Percentiles rank a stretch among this genome's conserved stretches.
These are phyloP conservation scores for Haberlea rhodopensis DNA, from an alignment of 257 asterid species.

Conservation along the genomic window DNA sequence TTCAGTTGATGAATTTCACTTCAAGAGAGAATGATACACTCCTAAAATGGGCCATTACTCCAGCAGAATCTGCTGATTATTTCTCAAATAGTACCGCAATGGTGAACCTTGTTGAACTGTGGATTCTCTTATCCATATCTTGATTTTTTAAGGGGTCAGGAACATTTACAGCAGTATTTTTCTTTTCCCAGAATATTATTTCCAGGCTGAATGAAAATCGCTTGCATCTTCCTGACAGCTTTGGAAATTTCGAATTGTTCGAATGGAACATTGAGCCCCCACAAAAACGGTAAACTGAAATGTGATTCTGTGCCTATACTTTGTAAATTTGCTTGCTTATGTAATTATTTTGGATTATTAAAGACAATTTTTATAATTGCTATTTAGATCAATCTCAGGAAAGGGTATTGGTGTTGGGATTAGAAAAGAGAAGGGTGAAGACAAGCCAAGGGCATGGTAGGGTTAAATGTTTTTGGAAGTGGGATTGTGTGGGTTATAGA, in stretches of 20 bases:
- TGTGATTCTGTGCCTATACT: slow-evolving; percentile 16
- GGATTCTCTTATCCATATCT: slow-evolving; percentile 16
- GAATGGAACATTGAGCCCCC: slow-evolving; percentile 66
- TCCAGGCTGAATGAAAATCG: slow-evolving; percentile 49
- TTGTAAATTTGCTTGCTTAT: background rate
- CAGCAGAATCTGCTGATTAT: slow-evolving; percentile 55
- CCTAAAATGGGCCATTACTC: slow-evolving; percentile 67
- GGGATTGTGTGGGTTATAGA: background rate
- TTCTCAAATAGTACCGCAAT: slow-evolving; percentile 61
- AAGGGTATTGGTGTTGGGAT: background rate
- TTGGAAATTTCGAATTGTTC: slow-evolving; percentile 65
- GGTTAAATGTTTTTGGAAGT: background rate
- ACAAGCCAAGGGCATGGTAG: background rate
- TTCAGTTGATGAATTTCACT: slow-evolving; percentile 55
- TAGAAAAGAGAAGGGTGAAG: background rate
- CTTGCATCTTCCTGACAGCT: slow-evolving; percentile 66
- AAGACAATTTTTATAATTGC: no score
- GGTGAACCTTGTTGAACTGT: slow-evolving; percentile 42
- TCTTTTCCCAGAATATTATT: slow-evolving; percentile 54
- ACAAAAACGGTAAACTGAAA: slow-evolving; percentile 47
- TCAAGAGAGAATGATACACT: slow-evolving; percentile 63
- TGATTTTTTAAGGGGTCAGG: slow-evolving; percentile 22
- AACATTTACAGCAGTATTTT: slow-evolving; percentile 14
- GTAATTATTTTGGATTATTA: background rate
- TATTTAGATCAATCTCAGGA: background rate